phyloP scores from a whole-genome alignment of 2,329 filamentous ascomycete genomes.

The Penicillium sp. region DNA sequence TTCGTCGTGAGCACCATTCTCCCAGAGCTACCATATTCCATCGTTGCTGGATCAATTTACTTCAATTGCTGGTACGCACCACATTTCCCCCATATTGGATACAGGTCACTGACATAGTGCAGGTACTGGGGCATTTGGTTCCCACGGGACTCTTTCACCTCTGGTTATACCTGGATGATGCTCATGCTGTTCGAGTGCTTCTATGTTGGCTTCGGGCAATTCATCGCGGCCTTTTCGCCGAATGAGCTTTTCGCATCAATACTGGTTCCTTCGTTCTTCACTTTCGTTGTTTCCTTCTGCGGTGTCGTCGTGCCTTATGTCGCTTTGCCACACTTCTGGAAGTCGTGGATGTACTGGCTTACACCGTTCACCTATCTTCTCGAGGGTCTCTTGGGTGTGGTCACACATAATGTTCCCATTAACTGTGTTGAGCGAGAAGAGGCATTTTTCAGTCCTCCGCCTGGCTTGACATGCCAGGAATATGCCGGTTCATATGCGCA shows the following conservation, averaged over 20 bases:
- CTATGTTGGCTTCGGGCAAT: constrained; percentile 67
- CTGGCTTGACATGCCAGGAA: constrained; percentile 61
- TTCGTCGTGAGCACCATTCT: constrained; percentile 68
- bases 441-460: constrained; percentile 63
- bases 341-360: constrained; percentile 66
- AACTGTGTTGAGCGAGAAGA: constrained; percentile 61
- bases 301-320: constrained; percentile 72
- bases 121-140: constrained; percentile 61
- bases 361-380: constrained; percentile 71
- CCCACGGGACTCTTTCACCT: constrained; percentile 59
- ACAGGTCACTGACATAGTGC: constrained; percentile 11
- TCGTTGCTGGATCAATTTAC: constrained; percentile 68
- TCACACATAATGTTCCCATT: constrained; percentile 60
- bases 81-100: background rate
- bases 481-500: constrained; percentile 61
- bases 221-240: constrained; percentile 67
- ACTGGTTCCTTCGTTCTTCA: constrained; percentile 70
- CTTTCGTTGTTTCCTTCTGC: constrained; percentile 72
- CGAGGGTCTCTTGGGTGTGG: constrained; percentile 62
- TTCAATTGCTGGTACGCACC: constrained; percentile 63
- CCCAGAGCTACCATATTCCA: constrained; percentile 70
- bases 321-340: constrained; percentile 68
- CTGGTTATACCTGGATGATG: constrained; percentile 65
- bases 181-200: constrained; percentile 69
- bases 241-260: constrained; percentile 69